Evolutionary conservation across 2,329 filamentous ascomycete species (phyloP), one percentile per base, ranked within the genome.

Genomic region (Massarina eburnea): DNA sequence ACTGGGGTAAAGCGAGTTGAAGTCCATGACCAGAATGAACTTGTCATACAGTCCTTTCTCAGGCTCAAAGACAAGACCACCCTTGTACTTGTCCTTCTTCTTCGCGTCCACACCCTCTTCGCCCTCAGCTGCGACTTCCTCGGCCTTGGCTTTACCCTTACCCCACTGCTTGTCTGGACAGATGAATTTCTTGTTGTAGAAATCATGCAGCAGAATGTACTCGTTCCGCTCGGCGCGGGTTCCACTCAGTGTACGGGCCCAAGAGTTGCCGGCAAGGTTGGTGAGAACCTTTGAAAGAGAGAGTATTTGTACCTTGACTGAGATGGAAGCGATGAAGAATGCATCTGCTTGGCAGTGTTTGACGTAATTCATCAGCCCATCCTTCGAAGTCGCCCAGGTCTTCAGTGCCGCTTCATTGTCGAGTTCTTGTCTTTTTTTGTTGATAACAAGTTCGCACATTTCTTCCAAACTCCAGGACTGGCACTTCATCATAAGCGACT

Each of bases 41-140:
- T 95, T 95, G 79, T 99, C 94, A 66, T 99, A 99, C 4, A 99
- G 80, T 15, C 95, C 94, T 71, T 92, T 96, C 69, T 97, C 91
- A 4, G 94, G 94, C 70, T 99, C 94, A 60, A 99, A 97, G 46
- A 99, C 94, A 24, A 99, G 84, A 78, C 95, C 94, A 67, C 94
- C 94, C 76, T 99, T 97, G 78, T 88, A 99, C 72, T 97, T 99
- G 74, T 99, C 95, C 71, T 96, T 99, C 79, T 97, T 99, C 75
- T 96, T 99, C 48, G 81, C 82, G 52, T 90, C 88, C 2, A 68
- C 74, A 8, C 78, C 82, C 40, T 82, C 81, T 40, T 82, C 81
- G 18, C 86, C 88, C 38, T 89, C 87, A 7, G 87, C 85, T 17
- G 78, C 74, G 40, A 90, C 87, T 41, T 91, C 89, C 44, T 90